Base-by-base conservation (phyloP, 1,284 basidiomycete species). In the Ganoderma leucocontextum region DNA sequence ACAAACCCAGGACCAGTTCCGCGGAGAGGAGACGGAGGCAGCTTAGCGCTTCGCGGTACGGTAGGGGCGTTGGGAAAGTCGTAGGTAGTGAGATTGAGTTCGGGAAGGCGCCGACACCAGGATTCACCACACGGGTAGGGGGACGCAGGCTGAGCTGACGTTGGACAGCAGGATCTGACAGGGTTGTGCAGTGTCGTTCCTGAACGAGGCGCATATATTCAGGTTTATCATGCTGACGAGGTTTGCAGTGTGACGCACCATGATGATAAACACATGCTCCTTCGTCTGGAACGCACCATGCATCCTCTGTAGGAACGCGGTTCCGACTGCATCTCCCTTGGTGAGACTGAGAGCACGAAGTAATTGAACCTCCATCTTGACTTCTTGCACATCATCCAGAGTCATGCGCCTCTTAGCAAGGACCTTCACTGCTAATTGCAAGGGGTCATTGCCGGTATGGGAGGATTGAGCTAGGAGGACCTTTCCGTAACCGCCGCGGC, bases 401-500 rank as follows among this genome's bases (percentile, higher is more conserved):
- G 47, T 61, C 73, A 74, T 70, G 7, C 33, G 36, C 9, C 49
- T 66, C 65, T 74, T 74, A 19, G 53, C 13, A 8, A 71, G 61
- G 3, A 74, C 71, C 52, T 74, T 74, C 10, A 72, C 73, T 5
- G 73, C 73, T 4, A 73, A 64, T 22, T 57, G 60, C 4, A 25
- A 57, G 19, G 52, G 52, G 25, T 35, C n/a, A 1, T 6, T 19
- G 13, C 41, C 52, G 17, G 59, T 3, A 36, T 15, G 8, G 25
- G 62, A 38, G 0, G 52, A 19, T 17, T 74, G 67, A 7, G 73
- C 71, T 4, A 74, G 57, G n/a, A 74, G 68, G 8, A 74, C 73
- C 52, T 74, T 74, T 57, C 71, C 73, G 33, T 69, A 71, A 22
- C 66, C 73, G 8, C 73, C 73, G 12, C 70, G 68, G 17, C 73